Conservation (phyloP, 371 early-diverging fungal species). For the Coemansia sp. region DNA sequence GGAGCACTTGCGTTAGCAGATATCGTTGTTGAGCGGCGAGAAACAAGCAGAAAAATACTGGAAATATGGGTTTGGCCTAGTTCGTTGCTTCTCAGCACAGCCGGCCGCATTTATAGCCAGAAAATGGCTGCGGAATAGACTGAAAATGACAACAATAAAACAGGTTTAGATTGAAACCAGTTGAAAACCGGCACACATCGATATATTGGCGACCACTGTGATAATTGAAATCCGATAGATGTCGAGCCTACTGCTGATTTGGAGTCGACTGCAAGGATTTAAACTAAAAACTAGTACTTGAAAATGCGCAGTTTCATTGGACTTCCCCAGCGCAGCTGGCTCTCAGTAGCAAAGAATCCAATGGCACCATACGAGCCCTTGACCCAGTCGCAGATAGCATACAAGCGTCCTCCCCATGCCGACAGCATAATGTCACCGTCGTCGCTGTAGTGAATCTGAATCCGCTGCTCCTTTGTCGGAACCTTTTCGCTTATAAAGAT, state of each 20-base stretch:
- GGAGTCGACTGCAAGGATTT: not conserved
- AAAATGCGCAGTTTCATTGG: slow-evolving; percentile 10
- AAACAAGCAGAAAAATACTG: not conserved
- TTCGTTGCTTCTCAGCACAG: not conserved
- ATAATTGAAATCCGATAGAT: too few relatives aligned
- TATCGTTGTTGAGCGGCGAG: too few relatives aligned
- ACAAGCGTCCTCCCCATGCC: slow-evolving; percentile 1
- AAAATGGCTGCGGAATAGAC: not conserved
- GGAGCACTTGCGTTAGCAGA: too few relatives aligned
- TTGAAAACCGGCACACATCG: too few relatives aligned
- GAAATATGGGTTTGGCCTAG: not conserved
- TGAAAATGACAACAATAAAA: too few relatives aligned
- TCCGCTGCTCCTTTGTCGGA: slow-evolving; percentile 7
- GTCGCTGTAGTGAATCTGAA: slow-evolving; percentile 11
- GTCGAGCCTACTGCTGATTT: too few relatives aligned
- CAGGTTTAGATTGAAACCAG: too few relatives aligned
- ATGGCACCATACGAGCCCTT: slow-evolving; percentile 4
- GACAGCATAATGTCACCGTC: slow-evolving; percentile 1
- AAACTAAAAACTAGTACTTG: not conserved
- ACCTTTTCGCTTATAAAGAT: not conserved
- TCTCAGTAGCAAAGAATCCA: not conserved
- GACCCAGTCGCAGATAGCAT: slow-evolving; percentile 6
- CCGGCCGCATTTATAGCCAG: not conserved
- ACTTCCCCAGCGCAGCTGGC: not conserved
- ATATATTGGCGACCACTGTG: too few relatives aligned